These are phyloP conservation scores for Calonectria pseudoreteaudii DNA, from an alignment of 2,329 filamentous ascomycete species.

Conservation along the genomic window DNA sequence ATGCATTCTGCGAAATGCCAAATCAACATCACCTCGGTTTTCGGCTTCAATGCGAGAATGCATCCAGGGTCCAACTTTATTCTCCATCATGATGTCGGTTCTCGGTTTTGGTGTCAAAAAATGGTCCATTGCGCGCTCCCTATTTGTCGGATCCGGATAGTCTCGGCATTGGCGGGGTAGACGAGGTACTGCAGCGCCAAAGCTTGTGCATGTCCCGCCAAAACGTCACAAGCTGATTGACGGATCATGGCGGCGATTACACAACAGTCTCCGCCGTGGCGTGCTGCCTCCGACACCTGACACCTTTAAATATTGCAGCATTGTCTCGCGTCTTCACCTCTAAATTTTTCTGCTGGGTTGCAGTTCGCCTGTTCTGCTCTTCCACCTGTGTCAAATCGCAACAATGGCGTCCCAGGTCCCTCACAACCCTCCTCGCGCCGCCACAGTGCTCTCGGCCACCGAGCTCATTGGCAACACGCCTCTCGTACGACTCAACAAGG, in stretches of 20 bases:
- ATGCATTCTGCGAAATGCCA: neutral
- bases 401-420: slow-evolving; percentile 46
- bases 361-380: neutral
- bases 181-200: slow-evolving; percentile 21
- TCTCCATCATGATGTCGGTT: slow-evolving; percentile 1
- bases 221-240: slow-evolving; percentile 25
- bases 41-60: slow-evolving; percentile 2
- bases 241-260: slow-evolving; percentile 25
- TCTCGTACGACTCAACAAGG: slow-evolving; percentile 92
- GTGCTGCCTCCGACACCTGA: slow-evolving; percentile 32
- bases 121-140: neutral
- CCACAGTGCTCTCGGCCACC: slow-evolving; percentile 72
- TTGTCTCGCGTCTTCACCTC: neutral
- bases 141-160: slow-evolving; percentile 34
- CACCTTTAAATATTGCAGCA: neutral
- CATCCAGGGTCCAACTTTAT: slow-evolving; percentile 1
- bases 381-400: neutral
- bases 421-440: slow-evolving; percentile 47
- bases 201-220: slow-evolving; percentile 34
- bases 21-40: slow-evolving; percentile 20
- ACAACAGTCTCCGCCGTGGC: slow-evolving; percentile 38
- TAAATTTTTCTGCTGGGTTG: neutral
- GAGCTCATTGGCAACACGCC: slow-evolving; percentile 96
- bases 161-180: slow-evolving; percentile 47
- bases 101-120: slow-evolving; percentile 2